These are phyloP conservation scores for Leptographium wingfieldii DNA, from an alignment of 2,329 filamentous ascomycete genomes.

Conservation along the genomic window DNA sequence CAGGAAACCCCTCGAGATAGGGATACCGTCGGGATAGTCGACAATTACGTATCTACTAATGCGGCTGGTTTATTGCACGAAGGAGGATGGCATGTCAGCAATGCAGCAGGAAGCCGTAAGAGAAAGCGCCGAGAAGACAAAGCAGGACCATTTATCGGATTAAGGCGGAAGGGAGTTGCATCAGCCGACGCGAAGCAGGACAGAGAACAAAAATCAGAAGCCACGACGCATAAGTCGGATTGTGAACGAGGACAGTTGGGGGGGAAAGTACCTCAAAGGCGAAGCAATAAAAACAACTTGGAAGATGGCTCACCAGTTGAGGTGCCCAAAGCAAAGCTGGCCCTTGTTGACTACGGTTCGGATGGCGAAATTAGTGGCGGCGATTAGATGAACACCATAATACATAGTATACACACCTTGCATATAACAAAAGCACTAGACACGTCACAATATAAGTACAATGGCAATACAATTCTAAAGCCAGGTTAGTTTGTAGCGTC, in stretches of 20 bases:
- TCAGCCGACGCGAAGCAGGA: conserved; percentile 14
- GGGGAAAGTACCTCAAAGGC: not conserved
- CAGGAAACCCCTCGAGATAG: not conserved
- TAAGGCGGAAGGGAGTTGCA: conserved; percentile 11
- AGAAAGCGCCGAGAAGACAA: conserved; percentile 10
- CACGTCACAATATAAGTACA: not conserved
- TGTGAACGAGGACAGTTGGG: not conserved
- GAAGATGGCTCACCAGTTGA: not conserved
- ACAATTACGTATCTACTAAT: not conserved
- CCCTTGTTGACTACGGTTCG: conserved; percentile 44
- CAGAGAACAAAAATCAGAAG: conserved; percentile 15
- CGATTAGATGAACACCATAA: not conserved
- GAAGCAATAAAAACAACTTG: not conserved
- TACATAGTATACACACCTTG: too few species aligned
- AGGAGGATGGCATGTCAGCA: conserved; percentile 7
- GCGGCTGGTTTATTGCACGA: conserved; percentile 6
- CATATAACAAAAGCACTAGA: not conserved
- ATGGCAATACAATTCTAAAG: not conserved
- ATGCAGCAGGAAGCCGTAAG: conserved; percentile 6
- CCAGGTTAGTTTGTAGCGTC: not conserved
- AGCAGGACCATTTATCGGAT: conserved; percentile 8
- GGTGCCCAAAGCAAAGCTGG: conserved; percentile 13
- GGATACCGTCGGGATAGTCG: not conserved
- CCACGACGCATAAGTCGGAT: not conserved
- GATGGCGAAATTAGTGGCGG: conserved; percentile 25